Percentiles rank a stretch among this genome's conserved stretches.
phyloP scores from a whole-genome alignment of 306 rosid species.

The Pterocarpus macrocarpus region DNA sequence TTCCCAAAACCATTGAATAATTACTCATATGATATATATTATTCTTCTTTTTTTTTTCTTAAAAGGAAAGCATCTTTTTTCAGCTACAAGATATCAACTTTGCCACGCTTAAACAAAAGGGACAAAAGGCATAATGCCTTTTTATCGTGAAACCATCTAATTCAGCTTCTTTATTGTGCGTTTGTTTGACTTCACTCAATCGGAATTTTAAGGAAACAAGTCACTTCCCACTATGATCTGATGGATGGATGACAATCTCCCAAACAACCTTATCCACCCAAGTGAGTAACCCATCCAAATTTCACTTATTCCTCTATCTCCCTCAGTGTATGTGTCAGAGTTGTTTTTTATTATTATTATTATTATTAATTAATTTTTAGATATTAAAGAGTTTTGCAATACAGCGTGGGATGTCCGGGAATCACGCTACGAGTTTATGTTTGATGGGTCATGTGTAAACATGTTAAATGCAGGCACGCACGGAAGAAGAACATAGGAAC shows the following conservation, averaged over 20 bases:
- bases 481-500: neutral
- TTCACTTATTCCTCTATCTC: neutral
- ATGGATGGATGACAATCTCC: neutral
- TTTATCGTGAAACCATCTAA: neutral
- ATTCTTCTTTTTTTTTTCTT: no score
- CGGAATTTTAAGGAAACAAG: conserved; percentile 7
- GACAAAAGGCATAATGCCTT: neutral
- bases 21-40: no score
- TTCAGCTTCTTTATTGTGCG: neutral
- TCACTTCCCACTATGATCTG: conserved; percentile 28
- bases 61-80: no score
- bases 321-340: neutral
- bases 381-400: neutral
- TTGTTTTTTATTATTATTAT: no score
- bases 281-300: neutral
- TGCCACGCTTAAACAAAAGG: conserved; percentile 25
- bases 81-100: neutral
- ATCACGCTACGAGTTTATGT: neutral
- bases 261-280: conserved; percentile 20
- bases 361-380: no score
- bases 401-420: neutral
- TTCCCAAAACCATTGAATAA: neutral
- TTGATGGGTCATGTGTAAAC: neutral
- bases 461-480: neutral
- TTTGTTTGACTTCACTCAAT: conserved; percentile 16